These are phyloP conservation scores for Taiozyma onychis DNA, from an alignment of 1,139 yeast genomes.

Conservation along the genomic window DNA sequence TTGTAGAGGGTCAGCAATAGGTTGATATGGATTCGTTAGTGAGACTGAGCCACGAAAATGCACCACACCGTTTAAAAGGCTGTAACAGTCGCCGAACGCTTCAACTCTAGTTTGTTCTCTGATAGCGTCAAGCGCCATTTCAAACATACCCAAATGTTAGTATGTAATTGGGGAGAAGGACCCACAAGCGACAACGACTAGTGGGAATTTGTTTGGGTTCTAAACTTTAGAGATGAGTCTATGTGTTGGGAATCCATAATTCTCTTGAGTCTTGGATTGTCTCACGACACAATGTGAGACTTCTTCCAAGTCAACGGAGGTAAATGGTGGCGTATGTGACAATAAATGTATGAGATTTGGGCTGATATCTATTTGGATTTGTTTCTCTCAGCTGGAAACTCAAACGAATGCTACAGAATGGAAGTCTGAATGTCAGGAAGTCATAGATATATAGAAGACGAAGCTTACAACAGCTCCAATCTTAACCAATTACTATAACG, in stretches of 20 bases:
- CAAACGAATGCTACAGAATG: too few species aligned
- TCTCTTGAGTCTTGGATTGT: slow-evolving; percentile 65
- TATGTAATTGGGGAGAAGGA: slow-evolving; percentile 95
- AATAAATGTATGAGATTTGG: too few species aligned
- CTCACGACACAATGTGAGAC: slow-evolving; percentile 91
- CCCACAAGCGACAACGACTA: slow-evolving; percentile 96
- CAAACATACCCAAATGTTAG: slow-evolving; percentile 93
- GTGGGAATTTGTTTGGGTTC: slow-evolving; percentile 77
- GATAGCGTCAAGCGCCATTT: slow-evolving; percentile 96
- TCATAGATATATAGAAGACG: too few species aligned
- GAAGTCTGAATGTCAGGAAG: too few species aligned
- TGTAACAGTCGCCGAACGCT: slow-evolving; percentile 93
- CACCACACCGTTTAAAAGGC: slow-evolving; percentile 34
- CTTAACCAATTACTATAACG: too few species aligned
- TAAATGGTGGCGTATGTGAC: too few species aligned
- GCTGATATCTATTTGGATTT: too few species aligned
- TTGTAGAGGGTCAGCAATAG: not conserved
- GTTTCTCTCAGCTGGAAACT: too few species aligned
- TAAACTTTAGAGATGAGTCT: slow-evolving; percentile 66
- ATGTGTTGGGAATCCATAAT: slow-evolving; percentile 81
- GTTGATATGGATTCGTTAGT: too few species aligned
- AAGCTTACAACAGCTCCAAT: too few species aligned
- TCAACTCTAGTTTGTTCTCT: slow-evolving; percentile 90
- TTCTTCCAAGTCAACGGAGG: slow-evolving; percentile 84
- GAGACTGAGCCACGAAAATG: too few species aligned